Conservation (phyloP, 768 basidiomycete species). For the Nidularia pulvinata region DNA sequence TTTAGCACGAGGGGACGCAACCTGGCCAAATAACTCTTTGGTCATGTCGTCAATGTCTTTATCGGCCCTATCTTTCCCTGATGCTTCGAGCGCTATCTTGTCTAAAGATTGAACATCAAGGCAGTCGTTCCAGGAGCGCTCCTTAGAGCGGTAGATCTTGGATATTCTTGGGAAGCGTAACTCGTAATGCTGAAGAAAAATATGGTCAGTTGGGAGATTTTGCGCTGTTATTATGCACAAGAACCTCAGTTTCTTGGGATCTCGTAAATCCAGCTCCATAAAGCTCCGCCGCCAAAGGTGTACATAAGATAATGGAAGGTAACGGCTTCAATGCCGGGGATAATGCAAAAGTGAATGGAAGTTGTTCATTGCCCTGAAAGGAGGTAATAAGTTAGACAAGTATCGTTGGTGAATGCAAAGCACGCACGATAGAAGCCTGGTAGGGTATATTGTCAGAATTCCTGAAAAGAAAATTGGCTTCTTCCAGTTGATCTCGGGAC, state of each 20-base stretch:
- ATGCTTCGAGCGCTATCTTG: slow-evolving; percentile 47
- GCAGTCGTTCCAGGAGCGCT: slow-evolving; percentile 66
- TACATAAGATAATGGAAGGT: slow-evolving; percentile 57
- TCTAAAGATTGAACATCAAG: slow-evolving; percentile 43
- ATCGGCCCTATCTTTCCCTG: slow-evolving; percentile 49
- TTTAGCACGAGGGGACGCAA: slow-evolving; percentile 33
- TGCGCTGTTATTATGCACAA: too few relatives aligned
- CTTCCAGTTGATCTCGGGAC: slow-evolving; percentile 64
- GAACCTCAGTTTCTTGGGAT: slow-evolving; percentile 14
- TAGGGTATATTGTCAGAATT: slow-evolving; percentile 36
- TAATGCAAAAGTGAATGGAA: slow-evolving; percentile 59
- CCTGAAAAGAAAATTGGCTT: slow-evolving; percentile 67
- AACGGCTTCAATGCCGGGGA: slow-evolving; percentile 39
- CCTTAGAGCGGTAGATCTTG: slow-evolving; percentile 60
- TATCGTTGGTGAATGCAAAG: neutral
- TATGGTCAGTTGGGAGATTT: too few relatives aligned
- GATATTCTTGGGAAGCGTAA: slow-evolving; percentile 81
- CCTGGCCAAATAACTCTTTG: slow-evolving; percentile 31
- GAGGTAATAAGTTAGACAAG: neutral
- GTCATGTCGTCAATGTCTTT: slow-evolving; percentile 51
- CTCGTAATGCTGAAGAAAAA: slow-evolving; percentile 64
- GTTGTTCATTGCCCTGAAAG: slow-evolving; percentile 13
- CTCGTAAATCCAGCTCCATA: slow-evolving; percentile 87
- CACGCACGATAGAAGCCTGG: slow-evolving; percentile 9
- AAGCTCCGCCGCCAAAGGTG: slow-evolving; percentile 71